phyloP scores from a whole-genome alignment of 768 basidiomycete genomes.

The Nidularia pulvinata region DNA sequence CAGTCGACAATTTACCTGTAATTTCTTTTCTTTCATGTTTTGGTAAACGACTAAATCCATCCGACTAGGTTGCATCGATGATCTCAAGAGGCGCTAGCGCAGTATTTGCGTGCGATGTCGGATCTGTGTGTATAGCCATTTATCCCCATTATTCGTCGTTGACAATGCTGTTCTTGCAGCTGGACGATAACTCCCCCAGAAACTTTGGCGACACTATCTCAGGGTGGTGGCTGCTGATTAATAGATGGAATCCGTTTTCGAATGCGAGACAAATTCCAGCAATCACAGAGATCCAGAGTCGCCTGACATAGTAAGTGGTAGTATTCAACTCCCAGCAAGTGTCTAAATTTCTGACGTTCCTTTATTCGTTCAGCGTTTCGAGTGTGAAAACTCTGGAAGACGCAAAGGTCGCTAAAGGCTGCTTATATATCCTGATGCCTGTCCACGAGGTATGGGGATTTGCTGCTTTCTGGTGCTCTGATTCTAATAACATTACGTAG shows the following conservation, averaged over 20 bases:
- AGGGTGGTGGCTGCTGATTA: constrained; percentile 94
- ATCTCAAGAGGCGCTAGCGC: constrained; percentile 87
- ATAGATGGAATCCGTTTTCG: constrained; percentile 92
- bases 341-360: constrained; percentile 4
- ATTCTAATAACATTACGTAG: constrained; percentile 27
- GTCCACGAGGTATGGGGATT: constrained; percentile 73
- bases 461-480: not conserved
- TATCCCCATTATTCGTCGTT: not conserved
- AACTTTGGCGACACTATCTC: constrained; percentile 95
- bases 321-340: constrained; percentile 1
- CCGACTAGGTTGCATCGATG: constrained; percentile 80
- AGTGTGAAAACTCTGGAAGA: constrained; percentile 95
- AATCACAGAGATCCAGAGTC: constrained; percentile 92
- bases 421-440: constrained; percentile 93
- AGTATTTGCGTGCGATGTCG: constrained; percentile 94
- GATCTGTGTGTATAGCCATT: constrained; percentile 53
- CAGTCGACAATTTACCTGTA: constrained; percentile 91
- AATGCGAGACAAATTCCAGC: constrained; percentile 76
- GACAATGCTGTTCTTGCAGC: constrained; percentile 30
- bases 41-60: constrained; percentile 1
- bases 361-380: constrained; percentile 85
- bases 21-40: constrained; percentile 11
- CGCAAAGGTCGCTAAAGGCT: constrained; percentile 88
- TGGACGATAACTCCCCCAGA: constrained; percentile 95
- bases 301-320: constrained; percentile 86